phyloP scores from a whole-genome alignment of 768 basidiomycete genomes.

The Phallus indusiatus region DNA sequence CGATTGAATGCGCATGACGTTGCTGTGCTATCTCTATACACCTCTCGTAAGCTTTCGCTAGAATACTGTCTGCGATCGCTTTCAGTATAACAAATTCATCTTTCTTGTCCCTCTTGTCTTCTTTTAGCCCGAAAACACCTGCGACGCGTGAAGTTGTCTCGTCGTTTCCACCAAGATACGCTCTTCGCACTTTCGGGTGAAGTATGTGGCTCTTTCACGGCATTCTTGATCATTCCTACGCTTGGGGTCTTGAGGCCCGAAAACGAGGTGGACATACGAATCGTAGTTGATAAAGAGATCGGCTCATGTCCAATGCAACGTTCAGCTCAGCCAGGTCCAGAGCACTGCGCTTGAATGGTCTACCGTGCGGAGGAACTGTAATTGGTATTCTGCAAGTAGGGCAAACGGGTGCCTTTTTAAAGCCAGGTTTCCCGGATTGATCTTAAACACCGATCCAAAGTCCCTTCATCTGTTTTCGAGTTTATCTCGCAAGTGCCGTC shows the following conservation, averaged over 20 bases:
- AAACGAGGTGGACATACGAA: constrained; percentile 21
- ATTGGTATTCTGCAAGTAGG: constrained; percentile 54
- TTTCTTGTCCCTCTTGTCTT: not conserved
- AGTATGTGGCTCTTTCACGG: not conserved
- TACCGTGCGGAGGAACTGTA: constrained; percentile 49
- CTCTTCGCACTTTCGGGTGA: not conserved
- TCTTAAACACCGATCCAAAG: constrained; percentile 36
- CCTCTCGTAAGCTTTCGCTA: constrained; percentile 32
- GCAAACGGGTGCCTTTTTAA: constrained; percentile 41
- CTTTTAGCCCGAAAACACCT: not conserved
- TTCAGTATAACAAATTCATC: constrained; percentile 21
- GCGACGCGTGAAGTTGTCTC: too few relatives aligned
- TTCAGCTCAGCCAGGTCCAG: constrained; percentile 61
- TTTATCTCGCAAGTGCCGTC: constrained; percentile 48
- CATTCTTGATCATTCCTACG: not conserved
- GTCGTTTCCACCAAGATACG: too few relatives aligned
- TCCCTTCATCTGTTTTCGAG: constrained; percentile 23
- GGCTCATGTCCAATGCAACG: constrained; percentile 42
- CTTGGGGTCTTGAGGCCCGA: constrained; percentile 13
- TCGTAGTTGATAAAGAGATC: constrained; percentile 26
- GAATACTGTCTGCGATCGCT: constrained; percentile 19
- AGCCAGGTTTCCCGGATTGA: constrained; percentile 26
- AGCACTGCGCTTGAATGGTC: constrained; percentile 50
- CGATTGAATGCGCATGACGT: constrained; percentile 45
- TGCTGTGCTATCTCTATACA: constrained; percentile 32